phyloP scores from a whole-genome alignment of 768 basidiomycete genomes.

The Boletellus ananas region DNA sequence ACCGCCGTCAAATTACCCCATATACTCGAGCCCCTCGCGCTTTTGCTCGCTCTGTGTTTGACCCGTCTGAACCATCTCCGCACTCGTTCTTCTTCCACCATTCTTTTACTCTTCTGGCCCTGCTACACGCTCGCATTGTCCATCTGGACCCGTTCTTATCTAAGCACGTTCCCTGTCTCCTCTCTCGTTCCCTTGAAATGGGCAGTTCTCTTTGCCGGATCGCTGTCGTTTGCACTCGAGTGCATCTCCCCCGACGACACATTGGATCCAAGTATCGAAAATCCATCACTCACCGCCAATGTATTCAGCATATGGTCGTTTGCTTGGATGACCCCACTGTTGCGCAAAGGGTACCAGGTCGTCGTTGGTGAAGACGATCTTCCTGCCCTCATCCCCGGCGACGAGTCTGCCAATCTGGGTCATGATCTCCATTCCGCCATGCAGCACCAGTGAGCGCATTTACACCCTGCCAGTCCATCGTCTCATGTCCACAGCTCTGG shows the following conservation, averaged over 20 bases:
- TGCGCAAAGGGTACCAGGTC: slow-evolving; percentile 61
- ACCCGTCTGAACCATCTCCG: slow-evolving; percentile 70
- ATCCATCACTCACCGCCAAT: slow-evolving; percentile 77
- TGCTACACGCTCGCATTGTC: slow-evolving; percentile 47
- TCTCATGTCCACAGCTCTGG: slow-evolving; percentile 40
- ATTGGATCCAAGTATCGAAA: slow-evolving; percentile 48
- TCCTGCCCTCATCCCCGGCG: slow-evolving; percentile 61
- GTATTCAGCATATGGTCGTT: slow-evolving; percentile 83
- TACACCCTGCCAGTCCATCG: background rate
- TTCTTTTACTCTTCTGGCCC: slow-evolving; percentile 83
- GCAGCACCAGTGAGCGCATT: slow-evolving; percentile 52
- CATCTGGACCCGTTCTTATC: slow-evolving; percentile 60
- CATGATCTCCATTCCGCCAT: slow-evolving; percentile 56
- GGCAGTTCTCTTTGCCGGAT: slow-evolving; percentile 40
- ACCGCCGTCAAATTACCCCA: slow-evolving; percentile 37
- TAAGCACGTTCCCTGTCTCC: slow-evolving; percentile 30
- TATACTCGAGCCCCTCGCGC: slow-evolving; percentile 54
- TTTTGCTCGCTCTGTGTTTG: slow-evolving; percentile 46
- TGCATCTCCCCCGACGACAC: slow-evolving; percentile 60
- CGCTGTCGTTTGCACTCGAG: slow-evolving; percentile 61
- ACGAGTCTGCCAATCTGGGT: slow-evolving; percentile 70
- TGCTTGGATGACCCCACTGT: slow-evolving; percentile 78
- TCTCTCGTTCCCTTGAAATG: slow-evolving; percentile 45
- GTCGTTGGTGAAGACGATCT: slow-evolving; percentile 85
- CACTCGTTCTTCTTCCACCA: slow-evolving; percentile 63